Evolutionary conservation across 129 eudicot genomes (phyloP).

Genomic region (Escallonia herrerae): DNA sequence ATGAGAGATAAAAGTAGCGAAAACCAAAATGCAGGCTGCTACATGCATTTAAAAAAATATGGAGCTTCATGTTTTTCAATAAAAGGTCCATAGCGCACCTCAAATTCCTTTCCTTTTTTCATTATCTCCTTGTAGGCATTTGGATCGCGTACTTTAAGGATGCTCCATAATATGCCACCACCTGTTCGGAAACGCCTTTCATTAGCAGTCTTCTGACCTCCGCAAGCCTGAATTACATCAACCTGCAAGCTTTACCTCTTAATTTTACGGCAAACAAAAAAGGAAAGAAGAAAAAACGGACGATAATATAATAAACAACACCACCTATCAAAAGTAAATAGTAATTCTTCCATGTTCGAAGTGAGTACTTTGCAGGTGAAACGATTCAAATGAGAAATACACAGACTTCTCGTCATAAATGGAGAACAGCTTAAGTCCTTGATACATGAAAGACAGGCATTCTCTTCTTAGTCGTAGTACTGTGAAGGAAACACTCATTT

Average conservation of each 20-base stretch:
- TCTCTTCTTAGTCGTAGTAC: no score
- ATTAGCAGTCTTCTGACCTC: constrained; percentile 91
- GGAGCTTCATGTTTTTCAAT: neutral
- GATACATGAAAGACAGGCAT: neutral
- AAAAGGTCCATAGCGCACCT: constrained; percentile 41
- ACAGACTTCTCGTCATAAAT: neutral
- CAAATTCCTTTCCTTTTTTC: constrained; percentile 91
- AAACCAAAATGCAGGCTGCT: no score
- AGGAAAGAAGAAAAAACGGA: neutral
- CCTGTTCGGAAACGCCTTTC: constrained; percentile 59
- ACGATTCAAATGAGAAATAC: neutral
- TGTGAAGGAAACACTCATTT: no score
- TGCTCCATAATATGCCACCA: constrained; percentile 86
- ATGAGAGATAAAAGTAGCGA: no score
- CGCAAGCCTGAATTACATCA: constrained; percentile 92
- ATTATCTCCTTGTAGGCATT: constrained; percentile 90
- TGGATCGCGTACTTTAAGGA: constrained; percentile 71
- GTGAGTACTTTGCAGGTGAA: neutral
- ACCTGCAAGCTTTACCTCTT: constrained; percentile 35
- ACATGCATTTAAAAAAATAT: neutral
- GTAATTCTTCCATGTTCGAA: neutral
- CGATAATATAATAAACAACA: neutral
- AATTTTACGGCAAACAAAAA: neutral
- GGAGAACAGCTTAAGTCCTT: neutral
- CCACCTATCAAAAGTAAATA: neutral